Conservation (phyloP, 495 filamentous ascomycete species). For the Aspergillus avenaceus region DNA sequence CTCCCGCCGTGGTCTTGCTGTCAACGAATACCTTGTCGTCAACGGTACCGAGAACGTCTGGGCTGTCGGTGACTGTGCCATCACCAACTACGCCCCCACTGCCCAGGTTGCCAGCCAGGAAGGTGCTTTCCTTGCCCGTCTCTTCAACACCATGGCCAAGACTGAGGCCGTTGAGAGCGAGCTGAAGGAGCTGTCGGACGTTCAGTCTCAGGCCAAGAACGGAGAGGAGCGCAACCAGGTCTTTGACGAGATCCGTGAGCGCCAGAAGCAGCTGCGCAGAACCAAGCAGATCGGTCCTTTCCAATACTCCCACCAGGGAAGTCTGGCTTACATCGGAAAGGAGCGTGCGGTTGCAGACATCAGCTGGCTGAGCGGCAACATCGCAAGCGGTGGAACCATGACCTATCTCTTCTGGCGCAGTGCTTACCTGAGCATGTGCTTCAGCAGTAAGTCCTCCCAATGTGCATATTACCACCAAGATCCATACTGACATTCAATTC, state of each 20-base stretch:
- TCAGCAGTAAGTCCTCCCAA: conserved; percentile 71
- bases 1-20: conserved; percentile 88
- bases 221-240: conserved; percentile 51
- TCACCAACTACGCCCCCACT: conserved; percentile 95
- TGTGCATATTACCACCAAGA: background rate
- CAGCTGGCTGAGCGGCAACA: conserved; percentile 94
- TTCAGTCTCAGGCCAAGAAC: conserved; percentile 59
- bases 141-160: conserved; percentile 98
- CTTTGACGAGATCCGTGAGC: conserved; percentile 70
- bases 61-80: conserved; percentile 85
- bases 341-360: conserved; percentile 98
- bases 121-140: conserved; percentile 87
- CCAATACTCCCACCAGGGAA: conserved; percentile 96
- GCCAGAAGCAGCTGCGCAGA: conserved; percentile 79
- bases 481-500: conserved; percentile 15
- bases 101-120: conserved; percentile 96
- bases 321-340: conserved; percentile 94
- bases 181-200: conserved; percentile 56
- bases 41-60: conserved; percentile 96
- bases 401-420: conserved; percentile 94
- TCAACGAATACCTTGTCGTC: conserved; percentile 98
- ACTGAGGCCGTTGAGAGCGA: conserved; percentile 74
- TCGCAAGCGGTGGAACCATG: conserved; percentile 77
- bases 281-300: conserved; percentile 95
- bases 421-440: conserved; percentile 99